Conservation (phyloP, 176 grass and related monocot genomes). For the Zoysia pacifica region DNA sequence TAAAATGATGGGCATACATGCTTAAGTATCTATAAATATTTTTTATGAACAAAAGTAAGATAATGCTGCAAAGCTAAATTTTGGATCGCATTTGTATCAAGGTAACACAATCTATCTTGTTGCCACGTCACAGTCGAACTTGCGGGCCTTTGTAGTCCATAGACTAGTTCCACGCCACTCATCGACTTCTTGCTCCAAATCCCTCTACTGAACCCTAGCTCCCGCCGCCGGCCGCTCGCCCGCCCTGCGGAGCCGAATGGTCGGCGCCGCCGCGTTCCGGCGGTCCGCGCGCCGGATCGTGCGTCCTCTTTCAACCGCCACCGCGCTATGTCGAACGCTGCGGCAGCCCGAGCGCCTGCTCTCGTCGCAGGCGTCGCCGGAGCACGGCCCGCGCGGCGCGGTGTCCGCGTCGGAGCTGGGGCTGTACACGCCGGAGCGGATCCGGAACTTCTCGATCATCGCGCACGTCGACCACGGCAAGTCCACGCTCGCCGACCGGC, state of each 20-base stretch:
- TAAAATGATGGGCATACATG: too few relatives aligned
- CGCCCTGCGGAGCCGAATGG: conserved; percentile 27
- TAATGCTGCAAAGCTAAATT: too few relatives aligned
- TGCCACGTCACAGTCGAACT: conserved; percentile 19
- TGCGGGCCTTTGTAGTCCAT: background rate
- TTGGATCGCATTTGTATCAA: background rate
- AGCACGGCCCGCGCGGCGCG: conserved; percentile 40
- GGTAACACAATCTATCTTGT: background rate
- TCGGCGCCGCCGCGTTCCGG: conserved; percentile 47
- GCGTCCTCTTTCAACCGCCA: background rate
- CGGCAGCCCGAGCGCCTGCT: conserved; percentile 34
- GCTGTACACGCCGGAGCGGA: conserved; percentile 72
- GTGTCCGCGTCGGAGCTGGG: conserved; percentile 56
- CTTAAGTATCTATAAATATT: too few relatives aligned
- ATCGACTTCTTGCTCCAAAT: background rate
- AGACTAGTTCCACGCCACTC: conserved; percentile 12
- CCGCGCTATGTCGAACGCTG: conserved; percentile 18
- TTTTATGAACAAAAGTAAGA: too few relatives aligned
- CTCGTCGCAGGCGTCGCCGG: conserved; percentile 42
- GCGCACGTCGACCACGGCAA: conserved; percentile 93
- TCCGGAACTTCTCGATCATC: conserved; percentile 92
- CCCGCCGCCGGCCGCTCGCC: conserved; percentile 8
- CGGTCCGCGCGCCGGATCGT: conserved; percentile 35
- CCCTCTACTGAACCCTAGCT: conserved; percentile 52
- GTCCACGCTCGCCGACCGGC: conserved; percentile 80